Evolutionary conservation across 2,329 filamentous ascomycete genomes (phyloP).

Genomic region (Beauveria brongniartii): DNA sequence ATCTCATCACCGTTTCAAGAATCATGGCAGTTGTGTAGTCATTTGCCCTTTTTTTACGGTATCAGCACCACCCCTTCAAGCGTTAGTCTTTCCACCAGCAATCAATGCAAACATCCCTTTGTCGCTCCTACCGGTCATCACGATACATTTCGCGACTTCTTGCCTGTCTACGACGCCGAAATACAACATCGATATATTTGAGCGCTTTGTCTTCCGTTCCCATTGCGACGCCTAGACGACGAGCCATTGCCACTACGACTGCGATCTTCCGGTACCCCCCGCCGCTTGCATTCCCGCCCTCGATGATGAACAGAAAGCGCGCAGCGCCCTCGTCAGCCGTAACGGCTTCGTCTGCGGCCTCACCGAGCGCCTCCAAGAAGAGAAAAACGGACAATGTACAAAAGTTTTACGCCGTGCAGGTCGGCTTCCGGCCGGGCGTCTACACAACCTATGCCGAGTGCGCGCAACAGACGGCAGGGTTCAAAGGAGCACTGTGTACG

Average conservation of each 20-base stretch:
- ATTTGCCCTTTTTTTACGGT: neutral
- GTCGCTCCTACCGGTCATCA: neutral
- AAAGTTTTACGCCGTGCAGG: constrained; percentile 58
- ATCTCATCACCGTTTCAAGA: neutral
- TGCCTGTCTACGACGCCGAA: neutral
- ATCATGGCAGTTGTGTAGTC: neutral
- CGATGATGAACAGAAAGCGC: constrained; percentile 25
- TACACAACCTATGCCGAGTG: constrained; percentile 56
- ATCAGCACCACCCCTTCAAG: constrained; percentile 1
- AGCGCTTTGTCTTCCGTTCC: neutral
- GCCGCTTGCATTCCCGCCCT: neutral
- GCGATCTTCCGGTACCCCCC: neutral
- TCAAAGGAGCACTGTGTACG: constrained; percentile 60
- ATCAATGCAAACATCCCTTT: constrained; percentile 10
- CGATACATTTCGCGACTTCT: neutral
- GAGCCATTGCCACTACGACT: neutral
- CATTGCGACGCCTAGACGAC: neutral
- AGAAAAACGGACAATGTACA: constrained; percentile 38
- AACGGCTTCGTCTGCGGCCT: constrained; percentile 12
- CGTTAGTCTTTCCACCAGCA: neutral
- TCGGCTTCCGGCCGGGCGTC: constrained; percentile 50
- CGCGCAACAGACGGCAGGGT: constrained; percentile 51
- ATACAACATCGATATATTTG: neutral
- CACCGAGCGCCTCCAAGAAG: constrained; percentile 31
- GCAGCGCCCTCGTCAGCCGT: constrained; percentile 14